Base-by-base conservation (phyloP, 2,329 filamentous ascomycete species). In the Nannizziopsis arthrosporioides region DNA sequence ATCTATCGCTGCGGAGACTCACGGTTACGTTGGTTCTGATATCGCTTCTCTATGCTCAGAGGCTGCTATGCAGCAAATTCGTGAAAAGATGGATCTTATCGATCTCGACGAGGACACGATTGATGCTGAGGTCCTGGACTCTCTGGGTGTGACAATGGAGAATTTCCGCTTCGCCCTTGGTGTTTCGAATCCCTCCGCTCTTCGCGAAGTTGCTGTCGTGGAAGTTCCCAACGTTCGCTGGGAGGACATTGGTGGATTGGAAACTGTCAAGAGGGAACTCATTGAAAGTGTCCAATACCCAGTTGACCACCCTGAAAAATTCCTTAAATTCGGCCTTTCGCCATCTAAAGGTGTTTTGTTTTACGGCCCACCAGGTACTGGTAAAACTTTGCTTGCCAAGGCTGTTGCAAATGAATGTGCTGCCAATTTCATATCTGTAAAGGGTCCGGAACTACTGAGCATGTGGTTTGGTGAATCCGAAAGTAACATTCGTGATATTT, bases 401-500 rank as follows among this genome's bases (percentile, higher is more conserved):
- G 92, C 92, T 60, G 92, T 98, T 57, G 92, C 92, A 72, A 98
- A 96, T 72, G 92, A 98, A 75, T 96, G 89, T 65, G 85, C 92
- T 53, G 92, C 92, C 77, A 98, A 98, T 76, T 98, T 98, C 74
- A 96, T 98, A 66, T 98, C 92, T 36, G 84, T 98, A 70, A 98
- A 98, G 81, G 92, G 92, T 53, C 93, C 92, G 50, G 92, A 98
- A 69, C 77, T 98, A 62, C 80, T 98, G 61, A 95, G 88, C 69
- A 98, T 98, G 92, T 98, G 92, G 92, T 98, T 98, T 65, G 92
- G 92, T 82, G 92, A 98, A 74, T 98, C 92, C 47, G 93, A 98
- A 74, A 94, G 87, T 80, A 98, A 98, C 73, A 96, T 98, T 57
- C 86, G 92, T 66, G 92, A 98, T 68, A 98, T 98, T 62, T 98